phyloP scores from a whole-genome alignment of 78 protist species.

The Dictyostelium brefeldianum region DNA sequence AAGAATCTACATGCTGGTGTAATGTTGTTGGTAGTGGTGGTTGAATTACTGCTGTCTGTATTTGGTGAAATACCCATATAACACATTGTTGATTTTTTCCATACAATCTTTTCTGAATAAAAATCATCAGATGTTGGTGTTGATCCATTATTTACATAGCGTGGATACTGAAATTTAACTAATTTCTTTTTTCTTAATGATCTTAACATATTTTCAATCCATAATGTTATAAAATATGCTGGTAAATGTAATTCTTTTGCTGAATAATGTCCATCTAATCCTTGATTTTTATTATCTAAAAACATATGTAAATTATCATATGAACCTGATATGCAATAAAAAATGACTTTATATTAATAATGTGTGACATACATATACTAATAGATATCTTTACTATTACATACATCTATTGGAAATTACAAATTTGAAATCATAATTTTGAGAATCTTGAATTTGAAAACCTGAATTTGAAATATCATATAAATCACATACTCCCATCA shows the following conservation, averaged over 20 bases:
- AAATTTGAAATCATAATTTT: slow-evolving; percentile 27
- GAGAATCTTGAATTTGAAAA: not conserved
- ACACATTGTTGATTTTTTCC: slow-evolving; percentile 31
- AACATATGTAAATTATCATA: slow-evolving; percentile 1
- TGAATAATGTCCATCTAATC: slow-evolving; percentile 21
- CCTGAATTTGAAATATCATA: not conserved
- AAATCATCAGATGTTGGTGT: slow-evolving; percentile 33
- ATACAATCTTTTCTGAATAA: slow-evolving; percentile 27
- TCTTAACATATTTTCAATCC: slow-evolving; percentile 48
- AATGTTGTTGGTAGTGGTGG: not conserved
- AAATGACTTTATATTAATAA: too few relatives aligned
- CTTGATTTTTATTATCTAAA: not conserved
- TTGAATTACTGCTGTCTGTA: too few relatives aligned
- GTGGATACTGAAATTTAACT: slow-evolving; percentile 40
- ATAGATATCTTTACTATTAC: too few relatives aligned
- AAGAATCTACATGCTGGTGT: slow-evolving; percentile 19
- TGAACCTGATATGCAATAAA: slow-evolving; percentile 24
- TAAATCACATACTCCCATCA: slow-evolving; percentile 37
- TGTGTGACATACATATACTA: too few relatives aligned
- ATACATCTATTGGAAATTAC: slow-evolving; percentile 25
- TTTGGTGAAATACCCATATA: not conserved
- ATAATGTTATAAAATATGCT: slow-evolving; percentile 18
- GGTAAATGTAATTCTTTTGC: slow-evolving; percentile 41
- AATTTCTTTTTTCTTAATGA: slow-evolving; percentile 6
- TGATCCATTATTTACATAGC: not conserved